Evolutionary conservation across 139 green algal genomes (phyloP), one percentile per base, ranked within the genome.

Genomic region (Deuterostichococcus epilithicus): DNA sequence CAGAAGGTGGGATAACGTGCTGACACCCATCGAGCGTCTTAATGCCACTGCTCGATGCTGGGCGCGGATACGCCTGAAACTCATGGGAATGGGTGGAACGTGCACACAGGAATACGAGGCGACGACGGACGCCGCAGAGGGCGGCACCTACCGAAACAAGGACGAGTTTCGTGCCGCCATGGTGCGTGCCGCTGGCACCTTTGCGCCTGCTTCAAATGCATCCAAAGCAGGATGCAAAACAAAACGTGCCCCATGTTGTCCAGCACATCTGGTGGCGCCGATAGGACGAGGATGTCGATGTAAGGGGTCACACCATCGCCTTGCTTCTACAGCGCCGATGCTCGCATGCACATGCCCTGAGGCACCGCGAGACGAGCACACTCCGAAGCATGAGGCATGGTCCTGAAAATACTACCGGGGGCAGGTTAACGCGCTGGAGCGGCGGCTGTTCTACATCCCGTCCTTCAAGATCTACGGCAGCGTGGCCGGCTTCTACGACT

Each of bases 381-480:
- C 44, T 69, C 20, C 23, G 13, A 70, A 22, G 33, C 26, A 44
- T 68, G 42, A 66, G 74, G 25, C 60, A 72, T 60, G 1, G 30
- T 2, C 15, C 13, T n/a, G 13, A 5, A 32, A n/a, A 10, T 59
- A 33, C 3, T 37, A 36, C 20, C n/a, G 23, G 63, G 32, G n/a
- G 45, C 87, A 95, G 89, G 76, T 76, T 36, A 95, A 93, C 75
- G 81, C 87, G 0, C 82, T 99, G 76, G 92, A 98, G 82, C 85
- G 91, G 1, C 86, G 93, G 26, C 82, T 99, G 35, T 99, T 99
- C 84, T 97, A 94, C 88, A 94, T 98, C 60, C 96, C 96, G 15
- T 94, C 90, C 3, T 99, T 98, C 87, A 96, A 97, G 70, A 99
- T 99, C 80, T 99, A 99, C 83, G 94, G 94, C 78, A 83, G 85